Percentiles rank a stretch among this genome's conserved stretches.
These are phyloP conservation scores for Leccinum longicurvipes DNA, from an alignment of 768 basidiomycete species.

Conservation along the genomic window DNA sequence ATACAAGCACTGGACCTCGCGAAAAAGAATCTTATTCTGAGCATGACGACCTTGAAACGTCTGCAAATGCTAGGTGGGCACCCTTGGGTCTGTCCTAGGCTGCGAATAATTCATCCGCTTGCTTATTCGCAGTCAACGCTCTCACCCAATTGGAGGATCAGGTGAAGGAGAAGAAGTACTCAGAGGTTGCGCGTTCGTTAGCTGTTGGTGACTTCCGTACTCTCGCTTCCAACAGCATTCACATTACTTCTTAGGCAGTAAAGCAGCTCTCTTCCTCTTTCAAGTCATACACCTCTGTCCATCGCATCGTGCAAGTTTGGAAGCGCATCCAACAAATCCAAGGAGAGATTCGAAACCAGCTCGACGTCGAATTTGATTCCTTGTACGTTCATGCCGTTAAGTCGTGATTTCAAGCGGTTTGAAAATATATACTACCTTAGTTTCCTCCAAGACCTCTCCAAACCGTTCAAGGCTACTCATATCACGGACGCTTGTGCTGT, in stretches of 20 bases:
- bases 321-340: conserved; percentile 79
- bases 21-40: conserved; percentile 86
- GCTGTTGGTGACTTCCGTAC: conserved; percentile 45
- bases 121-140: conserved; percentile 60
- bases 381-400: conserved; percentile 58
- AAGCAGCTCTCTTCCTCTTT: conserved; percentile 82
- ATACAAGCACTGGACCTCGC: conserved; percentile 92
- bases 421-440: conserved; percentile 36
- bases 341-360: conserved; percentile 70
- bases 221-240: conserved; percentile 15
- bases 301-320: conserved; percentile 73
- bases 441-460: conserved; percentile 74
- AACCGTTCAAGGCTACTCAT: conserved; percentile 57
- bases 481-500: conserved; percentile 86
- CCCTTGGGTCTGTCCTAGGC: background rate
- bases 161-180: conserved; percentile 74
- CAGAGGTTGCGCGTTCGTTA: conserved; percentile 80
- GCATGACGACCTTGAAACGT: conserved; percentile 86
- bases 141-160: conserved; percentile 77
- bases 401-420: background rate
- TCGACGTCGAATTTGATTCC: conserved; percentile 88
- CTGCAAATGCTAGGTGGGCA: conserved; percentile 89
- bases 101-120: background rate
- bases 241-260: conserved; percentile 56
- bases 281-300: conserved; percentile 73